These are phyloP conservation scores for Marchantia paleacea DNA, from an alignment of 225 moss, liverwort and hornwort species.

Conservation along the genomic window DNA sequence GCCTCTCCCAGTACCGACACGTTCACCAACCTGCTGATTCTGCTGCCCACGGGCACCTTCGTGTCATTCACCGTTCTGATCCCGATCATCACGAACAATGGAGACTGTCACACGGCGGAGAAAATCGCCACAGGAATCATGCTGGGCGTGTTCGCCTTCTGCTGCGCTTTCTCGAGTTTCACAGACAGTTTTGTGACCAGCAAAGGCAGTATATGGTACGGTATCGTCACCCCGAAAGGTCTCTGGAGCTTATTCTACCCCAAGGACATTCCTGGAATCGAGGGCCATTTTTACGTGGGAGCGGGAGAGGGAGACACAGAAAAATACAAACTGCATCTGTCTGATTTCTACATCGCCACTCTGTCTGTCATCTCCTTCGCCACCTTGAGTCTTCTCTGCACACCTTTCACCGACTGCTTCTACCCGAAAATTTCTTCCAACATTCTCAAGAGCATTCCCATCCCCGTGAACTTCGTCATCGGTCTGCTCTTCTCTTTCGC, in stretches of 20 bases:
- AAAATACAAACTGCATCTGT: conserved; percentile 30
- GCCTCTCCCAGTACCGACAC: conserved; percentile 16
- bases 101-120: conserved; percentile 40
- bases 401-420: conserved; percentile 51
- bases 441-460: conserved; percentile 48
- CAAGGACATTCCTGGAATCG: neutral
- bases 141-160: conserved; percentile 30
- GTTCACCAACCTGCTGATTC: conserved; percentile 48
- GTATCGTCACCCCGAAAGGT: conserved; percentile 49
- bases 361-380: conserved; percentile 46
- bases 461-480: conserved; percentile 43
- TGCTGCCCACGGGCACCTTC: conserved; percentile 68
- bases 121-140: conserved; percentile 31
- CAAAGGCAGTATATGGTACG: conserved; percentile 38
- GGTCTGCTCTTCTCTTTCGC: conserved; percentile 45
- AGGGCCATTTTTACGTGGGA: conserved; percentile 17
- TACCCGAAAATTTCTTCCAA: conserved; percentile 34
- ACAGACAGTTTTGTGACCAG: conserved; percentile 48
- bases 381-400: conserved; percentile 42
- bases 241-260: conserved; percentile 57
- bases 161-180: conserved; percentile 43
- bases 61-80: conserved; percentile 49
- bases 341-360: conserved; percentile 46
- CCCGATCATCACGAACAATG: conserved; percentile 59
- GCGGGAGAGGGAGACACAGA: conserved; percentile 1